Evolutionary conservation across 2,329 filamentous ascomycete species (phyloP).

Genomic region (Exophiala alcalophila): DNA sequence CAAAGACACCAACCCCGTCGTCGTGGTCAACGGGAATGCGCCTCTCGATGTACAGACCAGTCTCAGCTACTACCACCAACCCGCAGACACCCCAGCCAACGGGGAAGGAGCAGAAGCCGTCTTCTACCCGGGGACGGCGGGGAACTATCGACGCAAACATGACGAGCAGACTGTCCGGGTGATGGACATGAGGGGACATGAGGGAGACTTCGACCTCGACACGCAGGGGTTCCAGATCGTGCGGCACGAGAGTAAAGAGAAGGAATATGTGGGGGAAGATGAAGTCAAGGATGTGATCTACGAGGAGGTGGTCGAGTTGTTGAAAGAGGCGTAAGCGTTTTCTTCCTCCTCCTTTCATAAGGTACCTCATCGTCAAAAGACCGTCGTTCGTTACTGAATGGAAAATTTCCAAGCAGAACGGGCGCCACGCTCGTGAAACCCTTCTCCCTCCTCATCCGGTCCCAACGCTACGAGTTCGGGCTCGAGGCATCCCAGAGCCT

Average conservation of each 20-base stretch:
- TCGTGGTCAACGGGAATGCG: too few relatives aligned
- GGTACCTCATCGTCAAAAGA: too few relatives aligned
- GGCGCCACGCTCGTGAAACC: conserved; percentile 8
- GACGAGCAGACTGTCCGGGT: neutral
- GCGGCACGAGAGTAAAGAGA: conserved; percentile 38
- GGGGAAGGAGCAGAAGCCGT: too few relatives aligned
- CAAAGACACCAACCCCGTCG: too few relatives aligned
- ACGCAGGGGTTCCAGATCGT: conserved; percentile 46
- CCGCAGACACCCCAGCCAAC: too few relatives aligned
- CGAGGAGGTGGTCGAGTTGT: conserved; percentile 44
- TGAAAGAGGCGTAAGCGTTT: conserved; percentile 37
- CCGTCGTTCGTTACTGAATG: too few relatives aligned
- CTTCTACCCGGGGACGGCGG: conserved; percentile 12
- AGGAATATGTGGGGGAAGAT: conserved; percentile 43
- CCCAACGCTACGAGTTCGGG: conserved; percentile 1
- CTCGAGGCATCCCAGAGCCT: conserved; percentile 35
- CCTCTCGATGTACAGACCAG: too few relatives aligned
- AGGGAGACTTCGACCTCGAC: conserved; percentile 44
- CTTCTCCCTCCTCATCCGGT: conserved; percentile 10
- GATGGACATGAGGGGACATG: conserved; percentile 4
- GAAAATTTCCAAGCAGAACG: too few relatives aligned
- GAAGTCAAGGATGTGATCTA: conserved; percentile 43
- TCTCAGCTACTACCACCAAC: too few relatives aligned
- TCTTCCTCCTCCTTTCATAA: neutral
- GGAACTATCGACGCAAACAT: conserved; percentile 1